These are phyloP conservation scores for Xylariomycetidae sp. DNA, from an alignment of 2,329 filamentous ascomycete species.

Conservation along the genomic window DNA sequence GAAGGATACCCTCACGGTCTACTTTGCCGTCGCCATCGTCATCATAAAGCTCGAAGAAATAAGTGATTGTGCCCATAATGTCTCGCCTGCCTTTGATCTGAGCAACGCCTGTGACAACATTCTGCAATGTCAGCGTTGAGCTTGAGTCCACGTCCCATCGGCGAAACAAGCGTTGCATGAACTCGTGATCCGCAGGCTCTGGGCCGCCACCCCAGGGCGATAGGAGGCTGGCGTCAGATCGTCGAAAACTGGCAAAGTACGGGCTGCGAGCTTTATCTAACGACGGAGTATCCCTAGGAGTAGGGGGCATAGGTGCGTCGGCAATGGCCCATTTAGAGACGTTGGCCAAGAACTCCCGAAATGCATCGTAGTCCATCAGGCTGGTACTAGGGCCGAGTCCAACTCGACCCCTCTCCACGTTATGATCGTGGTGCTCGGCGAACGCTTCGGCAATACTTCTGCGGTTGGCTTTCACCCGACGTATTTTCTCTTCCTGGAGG, in stretches of 20 bases:
- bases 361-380: constrained; percentile 95
- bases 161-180: constrained; percentile 78
- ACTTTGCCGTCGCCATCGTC: constrained; percentile 87
- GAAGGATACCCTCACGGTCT: constrained; percentile 87
- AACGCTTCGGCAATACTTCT: constrained; percentile 39
- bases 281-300: constrained; percentile 41
- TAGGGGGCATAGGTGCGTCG: constrained; percentile 64
- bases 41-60: constrained; percentile 97
- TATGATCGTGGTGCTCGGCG: constrained; percentile 37
- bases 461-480: constrained; percentile 56
- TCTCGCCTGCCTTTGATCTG: constrained; percentile 89
- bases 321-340: constrained; percentile 91
- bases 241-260: constrained; percentile 54
- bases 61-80: constrained; percentile 96
- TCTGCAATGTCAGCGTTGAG: constrained; percentile 76
- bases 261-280: constrained; percentile 50
- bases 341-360: constrained; percentile 85
- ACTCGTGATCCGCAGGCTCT: constrained; percentile 86
- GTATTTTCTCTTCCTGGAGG: constrained; percentile 68
- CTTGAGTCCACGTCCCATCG: constrained; percentile 80
- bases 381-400: constrained; percentile 84
- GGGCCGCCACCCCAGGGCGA: constrained; percentile 52
- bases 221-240: constrained; percentile 31
- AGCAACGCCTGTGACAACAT: constrained; percentile 86
- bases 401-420: constrained; percentile 76